A percentile compares a stretch with the other conserved stretches of the same genome.
These are phyloP conservation scores for Zymoseptoria pseudotritici DNA, from an alignment of 2,329 filamentous ascomycete genomes.

Conservation along the genomic window DNA sequence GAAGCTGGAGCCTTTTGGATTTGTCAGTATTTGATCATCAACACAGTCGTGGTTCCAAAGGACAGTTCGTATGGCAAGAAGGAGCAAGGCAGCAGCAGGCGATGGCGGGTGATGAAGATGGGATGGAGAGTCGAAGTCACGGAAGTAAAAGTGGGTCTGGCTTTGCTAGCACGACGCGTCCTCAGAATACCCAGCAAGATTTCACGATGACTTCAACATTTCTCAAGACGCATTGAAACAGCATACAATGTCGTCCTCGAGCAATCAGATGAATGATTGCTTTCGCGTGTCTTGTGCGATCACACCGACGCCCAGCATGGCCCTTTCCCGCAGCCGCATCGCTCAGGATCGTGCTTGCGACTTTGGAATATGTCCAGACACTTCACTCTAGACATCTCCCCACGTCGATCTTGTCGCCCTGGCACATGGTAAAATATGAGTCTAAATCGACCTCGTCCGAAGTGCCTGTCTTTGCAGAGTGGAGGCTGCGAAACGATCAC, in stretches of 20 bases:
- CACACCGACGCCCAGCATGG: neutral
- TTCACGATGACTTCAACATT: neutral
- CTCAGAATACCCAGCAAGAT: neutral
- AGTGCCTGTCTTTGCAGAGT: neutral
- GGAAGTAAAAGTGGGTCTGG: neutral
- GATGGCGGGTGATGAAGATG: neutral
- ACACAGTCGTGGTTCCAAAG: neutral
- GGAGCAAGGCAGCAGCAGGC: neutral
- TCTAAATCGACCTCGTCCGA: neutral
- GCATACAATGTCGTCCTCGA: neutral
- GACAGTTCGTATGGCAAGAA: neutral
- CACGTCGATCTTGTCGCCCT: neutral
- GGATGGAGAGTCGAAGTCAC: neutral
- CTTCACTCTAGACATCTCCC: neutral
- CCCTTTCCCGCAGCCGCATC: neutral
- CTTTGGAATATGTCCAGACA: neutral
- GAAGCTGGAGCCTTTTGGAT: neutral
- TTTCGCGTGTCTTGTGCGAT: neutral
- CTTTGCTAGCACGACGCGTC: neutral
- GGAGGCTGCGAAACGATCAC: neutral
- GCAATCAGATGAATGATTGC: neutral
- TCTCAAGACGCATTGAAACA: neutral
- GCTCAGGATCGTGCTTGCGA: neutral
- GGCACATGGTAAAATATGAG: neutral
- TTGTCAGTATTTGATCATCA: neutral